Conservation (phyloP, 2,329 filamentous ascomycete genomes). For the Fusarium mundagurra region DNA sequence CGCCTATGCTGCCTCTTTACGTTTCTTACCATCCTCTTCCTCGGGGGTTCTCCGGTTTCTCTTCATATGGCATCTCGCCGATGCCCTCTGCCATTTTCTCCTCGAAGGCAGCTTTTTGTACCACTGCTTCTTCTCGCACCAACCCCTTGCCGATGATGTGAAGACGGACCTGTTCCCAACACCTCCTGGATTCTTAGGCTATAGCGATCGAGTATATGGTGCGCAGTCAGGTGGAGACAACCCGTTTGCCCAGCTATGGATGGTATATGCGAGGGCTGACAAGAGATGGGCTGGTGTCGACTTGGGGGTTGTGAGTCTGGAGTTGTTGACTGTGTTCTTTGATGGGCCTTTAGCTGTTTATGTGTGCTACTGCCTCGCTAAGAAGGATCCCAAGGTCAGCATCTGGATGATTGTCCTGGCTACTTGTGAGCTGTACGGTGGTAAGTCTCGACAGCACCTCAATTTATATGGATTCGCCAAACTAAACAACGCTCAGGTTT, state of each 20-base stretch:
- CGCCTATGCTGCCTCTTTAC: constrained; percentile 61
- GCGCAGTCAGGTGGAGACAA: constrained; percentile 65
- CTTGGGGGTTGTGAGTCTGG: constrained; percentile 69
- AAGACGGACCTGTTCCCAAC: constrained; percentile 55
- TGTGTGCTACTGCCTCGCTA: constrained; percentile 69
- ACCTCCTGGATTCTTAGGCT: constrained; percentile 63
- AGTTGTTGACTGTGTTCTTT: constrained; percentile 72
- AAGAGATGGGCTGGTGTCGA: constrained; percentile 71
- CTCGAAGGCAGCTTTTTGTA: constrained; percentile 93
- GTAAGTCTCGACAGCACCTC: constrained; percentile 47
- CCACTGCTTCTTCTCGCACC: constrained; percentile 84
- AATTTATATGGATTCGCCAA: not conserved
- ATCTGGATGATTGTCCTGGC: constrained; percentile 73
- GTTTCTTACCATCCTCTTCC: constrained; percentile 59
- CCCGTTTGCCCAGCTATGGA: constrained; percentile 70
- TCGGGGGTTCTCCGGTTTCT: constrained; percentile 73
- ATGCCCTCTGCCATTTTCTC: constrained; percentile 89
- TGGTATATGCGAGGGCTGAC: constrained; percentile 74
- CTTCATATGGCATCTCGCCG: constrained; percentile 95
- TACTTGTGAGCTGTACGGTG: constrained; percentile 73
- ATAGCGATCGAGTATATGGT: constrained; percentile 61
- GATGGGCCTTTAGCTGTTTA: constrained; percentile 68
- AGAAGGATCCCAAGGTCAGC: constrained; percentile 63
- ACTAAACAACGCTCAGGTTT: constrained; percentile 58
- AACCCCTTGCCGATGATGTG: constrained; percentile 47